A percentile compares a stretch with the other conserved stretches of the same genome.
Evolutionary conservation across 2,329 filamentous ascomycete species (phyloP).

Genomic region (Penicillium sp.): DNA sequence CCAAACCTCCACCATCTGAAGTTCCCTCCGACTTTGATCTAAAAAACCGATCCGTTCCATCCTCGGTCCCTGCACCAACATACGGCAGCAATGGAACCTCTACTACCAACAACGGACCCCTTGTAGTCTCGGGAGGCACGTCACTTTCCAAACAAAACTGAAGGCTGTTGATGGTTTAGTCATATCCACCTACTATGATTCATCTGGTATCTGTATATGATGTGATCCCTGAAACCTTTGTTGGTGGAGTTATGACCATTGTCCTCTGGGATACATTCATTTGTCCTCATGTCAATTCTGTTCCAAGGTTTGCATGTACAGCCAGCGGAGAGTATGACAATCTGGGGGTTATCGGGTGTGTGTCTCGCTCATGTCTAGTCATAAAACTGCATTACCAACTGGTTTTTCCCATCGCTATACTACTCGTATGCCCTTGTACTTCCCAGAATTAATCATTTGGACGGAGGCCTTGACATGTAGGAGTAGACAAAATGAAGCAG

Average conservation of each 20-base stretch:
- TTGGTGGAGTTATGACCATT: background rate
- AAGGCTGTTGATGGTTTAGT: background rate
- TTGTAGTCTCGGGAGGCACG: slow-evolving; percentile 42
- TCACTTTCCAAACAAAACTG: slow-evolving; percentile 30
- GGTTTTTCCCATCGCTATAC: background rate
- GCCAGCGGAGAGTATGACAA: slow-evolving; percentile 12
- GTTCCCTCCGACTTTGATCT: slow-evolving; percentile 43
- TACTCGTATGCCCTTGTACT: background rate
- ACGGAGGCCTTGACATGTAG: background rate
- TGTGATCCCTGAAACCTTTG: background rate
- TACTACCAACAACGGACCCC: slow-evolving; percentile 34
- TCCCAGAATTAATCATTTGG: background rate
- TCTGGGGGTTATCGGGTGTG: background rate
- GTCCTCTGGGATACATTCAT: background rate
- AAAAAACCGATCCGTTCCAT: slow-evolving; percentile 33
- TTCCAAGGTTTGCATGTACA: slow-evolving; percentile 9
- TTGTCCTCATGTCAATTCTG: background rate
- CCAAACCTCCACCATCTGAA: slow-evolving; percentile 51
- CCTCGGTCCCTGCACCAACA: slow-evolving; percentile 20
- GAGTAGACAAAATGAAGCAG: background rate
- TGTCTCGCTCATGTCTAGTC: slow-evolving; percentile 8
- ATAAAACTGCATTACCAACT: slow-evolving; percentile 9
- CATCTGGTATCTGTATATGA: background rate
- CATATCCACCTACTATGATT: background rate
- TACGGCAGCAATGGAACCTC: slow-evolving; percentile 26